Evolutionary conservation across 2,329 filamentous ascomycete genomes (phyloP), one percentile per base, ranked within the genome.

Genomic region (Drechslera avenae): DNA sequence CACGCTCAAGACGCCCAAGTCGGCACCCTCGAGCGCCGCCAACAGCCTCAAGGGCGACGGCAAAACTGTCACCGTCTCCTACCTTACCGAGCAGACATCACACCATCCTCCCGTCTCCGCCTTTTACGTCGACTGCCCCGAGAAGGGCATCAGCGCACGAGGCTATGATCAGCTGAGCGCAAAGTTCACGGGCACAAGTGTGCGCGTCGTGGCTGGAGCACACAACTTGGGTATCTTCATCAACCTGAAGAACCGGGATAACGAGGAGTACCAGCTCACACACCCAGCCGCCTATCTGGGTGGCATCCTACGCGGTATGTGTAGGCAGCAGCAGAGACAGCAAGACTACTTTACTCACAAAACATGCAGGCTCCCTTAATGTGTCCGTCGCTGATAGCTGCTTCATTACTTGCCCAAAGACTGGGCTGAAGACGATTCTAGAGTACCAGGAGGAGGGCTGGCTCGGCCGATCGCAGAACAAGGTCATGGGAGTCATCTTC

Each of bases 161-260:
- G 94, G 94, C 1, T 99, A 93, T 69, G 94, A 99, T 69, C 94
- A 99, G 78, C 87, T 99, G 66, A 93, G 89, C 62, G 94, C 94
- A 68, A 97, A 97, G 75, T 99, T 99, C 76, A 97, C 94, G 1
- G 94, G 94, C 50, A 97, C 94, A 14, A 93, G 90, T 63, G 83
- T 99, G 73, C 91, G 91, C 70, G 93, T 99, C 31, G 86, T 88
- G 17, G 91, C 94, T 0, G 94, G 94, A 57, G 87, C 92, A 69
- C 91, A 96, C 78, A 99, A 99, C 73, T 81, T 95, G 60, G 94
- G 94, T 59, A 97, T 99, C 64, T 99, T 97, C 76, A 87, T 99
- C 72, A 92, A 85, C 8, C 77, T 97, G 19, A 85, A 91, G 65
- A 87, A 86, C 57, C 83, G 89, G 45, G 85, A 88, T 63, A 84